phyloP scores from a whole-genome alignment of 805 yeast species.

The Yarrowia divulgata region DNA sequence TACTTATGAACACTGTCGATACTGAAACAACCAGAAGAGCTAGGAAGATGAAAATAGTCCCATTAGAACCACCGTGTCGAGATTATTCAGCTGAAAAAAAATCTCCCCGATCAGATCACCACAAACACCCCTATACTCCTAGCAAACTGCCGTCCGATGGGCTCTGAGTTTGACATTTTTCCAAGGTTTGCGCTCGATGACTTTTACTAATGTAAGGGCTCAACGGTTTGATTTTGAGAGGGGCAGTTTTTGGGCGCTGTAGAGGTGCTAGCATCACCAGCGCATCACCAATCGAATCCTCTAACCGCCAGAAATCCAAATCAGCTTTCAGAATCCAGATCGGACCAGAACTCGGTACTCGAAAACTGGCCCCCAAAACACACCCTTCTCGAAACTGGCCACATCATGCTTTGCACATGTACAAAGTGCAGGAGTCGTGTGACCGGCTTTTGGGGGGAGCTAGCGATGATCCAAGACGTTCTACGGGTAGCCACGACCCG shows the following conservation, averaged over 20 bases:
- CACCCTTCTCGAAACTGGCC: neutral
- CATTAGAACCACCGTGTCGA: neutral
- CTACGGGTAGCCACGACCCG: neutral
- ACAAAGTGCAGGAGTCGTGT: slow-evolving; percentile 14
- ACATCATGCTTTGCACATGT: slow-evolving; percentile 34
- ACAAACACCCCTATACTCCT: too few relatives aligned
- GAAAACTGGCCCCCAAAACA: neutral
- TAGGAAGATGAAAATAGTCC: neutral
- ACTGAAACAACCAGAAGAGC: neutral
- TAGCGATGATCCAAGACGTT: neutral
- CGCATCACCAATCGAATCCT: neutral
- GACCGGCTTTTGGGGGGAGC: neutral
- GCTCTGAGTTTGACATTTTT: slow-evolving; percentile 26
- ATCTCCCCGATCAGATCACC: too few relatives aligned
- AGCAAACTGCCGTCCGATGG: neutral
- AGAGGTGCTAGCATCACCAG: too few relatives aligned
- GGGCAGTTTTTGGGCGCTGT: too few relatives aligned
- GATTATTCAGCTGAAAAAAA: too few relatives aligned
- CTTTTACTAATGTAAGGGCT: slow-evolving; percentile 22
- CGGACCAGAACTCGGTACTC: neutral
- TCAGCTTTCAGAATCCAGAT: neutral
- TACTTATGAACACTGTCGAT: neutral
- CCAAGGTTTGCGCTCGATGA: slow-evolving; percentile 34
- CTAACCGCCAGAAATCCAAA: neutral
- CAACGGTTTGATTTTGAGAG: neutral